These are phyloP conservation scores for Parathielavia appendiculata DNA, from an alignment of 495 filamentous ascomycete genomes.

Conservation along the genomic window DNA sequence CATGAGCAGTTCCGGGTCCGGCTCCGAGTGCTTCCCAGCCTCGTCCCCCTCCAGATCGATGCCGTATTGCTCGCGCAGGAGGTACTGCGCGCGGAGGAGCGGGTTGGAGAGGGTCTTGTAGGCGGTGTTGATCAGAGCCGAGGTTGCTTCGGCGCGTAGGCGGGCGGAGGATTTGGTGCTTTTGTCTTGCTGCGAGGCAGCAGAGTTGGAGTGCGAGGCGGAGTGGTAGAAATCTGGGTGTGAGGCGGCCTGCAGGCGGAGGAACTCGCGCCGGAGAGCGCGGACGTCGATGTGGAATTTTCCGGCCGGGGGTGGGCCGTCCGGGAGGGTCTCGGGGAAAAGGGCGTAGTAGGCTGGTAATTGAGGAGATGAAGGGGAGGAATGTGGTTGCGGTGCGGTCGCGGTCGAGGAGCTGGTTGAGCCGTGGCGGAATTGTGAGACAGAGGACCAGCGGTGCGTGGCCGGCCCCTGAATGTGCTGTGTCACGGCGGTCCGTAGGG, in stretches of 20 bases:
- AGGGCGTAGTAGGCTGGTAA: constrained; percentile 65
- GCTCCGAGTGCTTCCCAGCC: constrained; percentile 60
- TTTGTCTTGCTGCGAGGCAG: constrained; percentile 4
- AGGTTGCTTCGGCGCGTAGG: constrained; percentile 59
- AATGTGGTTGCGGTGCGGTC: not conserved
- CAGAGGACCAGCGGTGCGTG: constrained; percentile 8
- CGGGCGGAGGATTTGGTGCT: constrained; percentile 25
- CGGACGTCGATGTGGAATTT: constrained; percentile 67
- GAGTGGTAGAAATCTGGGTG: constrained; percentile 75
- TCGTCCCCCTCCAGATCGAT: constrained; percentile 77
- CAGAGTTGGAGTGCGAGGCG: constrained; percentile 27
- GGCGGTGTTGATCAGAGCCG: constrained; percentile 78
- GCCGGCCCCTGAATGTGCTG: not conserved
- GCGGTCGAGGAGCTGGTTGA: constrained; percentile 12
- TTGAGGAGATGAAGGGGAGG: constrained; percentile 4
- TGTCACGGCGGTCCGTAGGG: not conserved
- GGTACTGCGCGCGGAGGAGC: constrained; percentile 75
- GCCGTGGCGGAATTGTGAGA: not conserved
- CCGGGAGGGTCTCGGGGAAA: constrained; percentile 77
- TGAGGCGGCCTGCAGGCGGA: constrained; percentile 68
- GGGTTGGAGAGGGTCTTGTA: constrained; percentile 77
- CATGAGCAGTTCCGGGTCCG: constrained; percentile 70
- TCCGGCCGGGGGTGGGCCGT: constrained; percentile 70
- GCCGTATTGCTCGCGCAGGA: constrained; percentile 60
- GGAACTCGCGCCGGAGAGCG: constrained; percentile 74